Conservation (phyloP, 352 stramenopile genomes). For the Pythium aristosporum region DNA sequence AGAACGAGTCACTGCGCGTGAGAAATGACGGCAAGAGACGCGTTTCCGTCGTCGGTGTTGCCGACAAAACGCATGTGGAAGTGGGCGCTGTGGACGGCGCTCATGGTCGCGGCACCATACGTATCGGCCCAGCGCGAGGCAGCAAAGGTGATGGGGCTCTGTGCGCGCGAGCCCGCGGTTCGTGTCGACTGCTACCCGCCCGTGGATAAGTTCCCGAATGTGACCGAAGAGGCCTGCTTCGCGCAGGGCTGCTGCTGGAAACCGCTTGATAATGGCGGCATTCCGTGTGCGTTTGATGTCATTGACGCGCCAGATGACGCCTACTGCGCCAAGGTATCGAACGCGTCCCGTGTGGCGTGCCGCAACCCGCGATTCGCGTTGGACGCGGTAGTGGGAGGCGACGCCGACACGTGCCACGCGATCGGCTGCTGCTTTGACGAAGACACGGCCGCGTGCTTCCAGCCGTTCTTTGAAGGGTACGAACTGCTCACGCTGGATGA, state of each 20-base stretch:
- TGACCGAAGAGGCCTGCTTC: conserved; percentile 74
- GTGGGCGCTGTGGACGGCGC: conserved; percentile 22
- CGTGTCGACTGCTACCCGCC: conserved; percentile 78
- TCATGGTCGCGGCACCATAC: conserved; percentile 10
- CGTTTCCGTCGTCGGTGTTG: not conserved
- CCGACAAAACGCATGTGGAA: conserved; percentile 1
- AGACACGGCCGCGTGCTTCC: conserved; percentile 48
- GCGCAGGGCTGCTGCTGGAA: conserved; percentile 87
- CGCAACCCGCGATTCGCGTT: conserved; percentile 67
- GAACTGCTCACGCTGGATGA: conserved; percentile 63
- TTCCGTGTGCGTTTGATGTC: conserved; percentile 65
- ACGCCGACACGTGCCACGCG: conserved; percentile 37
- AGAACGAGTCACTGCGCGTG: not conserved
- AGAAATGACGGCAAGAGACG: conserved; percentile 14
- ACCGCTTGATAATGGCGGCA: conserved; percentile 45
- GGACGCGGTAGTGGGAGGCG: conserved; percentile 27
- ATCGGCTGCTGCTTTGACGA: conserved; percentile 80
- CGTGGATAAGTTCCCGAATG: conserved; percentile 55
- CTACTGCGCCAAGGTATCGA: conserved; percentile 39
- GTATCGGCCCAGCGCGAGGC: not conserved
- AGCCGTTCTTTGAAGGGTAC: conserved; percentile 69
- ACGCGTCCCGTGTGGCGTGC: conserved; percentile 56
- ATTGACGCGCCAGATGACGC: conserved; percentile 17
- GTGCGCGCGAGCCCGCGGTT: conserved; percentile 27
- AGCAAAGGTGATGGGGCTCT: conserved; percentile 23